These are phyloP conservation scores for Wickerhamomyces bovis DNA, from an alignment of 805 yeast genomes.

Conservation along the genomic window DNA sequence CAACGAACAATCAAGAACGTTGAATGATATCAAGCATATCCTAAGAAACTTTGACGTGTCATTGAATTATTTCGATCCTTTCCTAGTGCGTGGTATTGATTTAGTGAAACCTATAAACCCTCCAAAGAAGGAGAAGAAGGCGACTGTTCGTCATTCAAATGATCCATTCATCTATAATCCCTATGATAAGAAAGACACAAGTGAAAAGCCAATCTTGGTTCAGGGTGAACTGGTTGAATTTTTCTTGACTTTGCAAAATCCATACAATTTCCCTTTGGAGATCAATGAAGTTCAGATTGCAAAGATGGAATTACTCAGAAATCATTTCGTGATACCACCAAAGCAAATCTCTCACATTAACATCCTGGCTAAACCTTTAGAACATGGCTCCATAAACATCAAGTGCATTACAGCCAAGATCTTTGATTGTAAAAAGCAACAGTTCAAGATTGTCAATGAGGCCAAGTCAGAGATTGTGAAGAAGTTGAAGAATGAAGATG, in stretches of 20 bases:
- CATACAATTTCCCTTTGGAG: slow-evolving; percentile 68
- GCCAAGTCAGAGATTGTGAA: slow-evolving; percentile 22
- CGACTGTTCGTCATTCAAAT: not conserved
- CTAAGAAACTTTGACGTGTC: slow-evolving; percentile 21
- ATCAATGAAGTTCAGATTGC: slow-evolving; percentile 41
- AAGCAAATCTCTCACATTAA: slow-evolving; percentile 32
- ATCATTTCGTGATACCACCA: slow-evolving; percentile 32
- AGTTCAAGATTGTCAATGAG: slow-evolving; percentile 35
- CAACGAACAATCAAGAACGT: slow-evolving; percentile 49
- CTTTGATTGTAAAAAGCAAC: slow-evolving; percentile 42
- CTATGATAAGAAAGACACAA: slow-evolving; percentile 23
- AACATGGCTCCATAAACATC: slow-evolving; percentile 43
- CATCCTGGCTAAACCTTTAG: slow-evolving; percentile 42
- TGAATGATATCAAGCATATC: slow-evolving; percentile 28
- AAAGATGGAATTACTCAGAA: slow-evolving; percentile 25
- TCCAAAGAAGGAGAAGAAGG: slow-evolving; percentile 16
- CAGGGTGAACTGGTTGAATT: slow-evolving; percentile 62
- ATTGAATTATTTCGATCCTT: slow-evolving; percentile 68
- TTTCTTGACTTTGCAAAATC: slow-evolving; percentile 61
- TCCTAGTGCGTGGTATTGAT: slow-evolving; percentile 46
- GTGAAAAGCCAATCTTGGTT: slow-evolving; percentile 33
- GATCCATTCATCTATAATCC: slow-evolving; percentile 58
- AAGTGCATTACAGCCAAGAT: slow-evolving; percentile 46
- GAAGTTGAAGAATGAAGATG: slow-evolving; percentile 21
- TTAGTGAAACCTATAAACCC: slow-evolving; percentile 26